These are phyloP conservation scores for Striga asiatica DNA, from an alignment of 257 asterid species.

Conservation along the genomic window DNA sequence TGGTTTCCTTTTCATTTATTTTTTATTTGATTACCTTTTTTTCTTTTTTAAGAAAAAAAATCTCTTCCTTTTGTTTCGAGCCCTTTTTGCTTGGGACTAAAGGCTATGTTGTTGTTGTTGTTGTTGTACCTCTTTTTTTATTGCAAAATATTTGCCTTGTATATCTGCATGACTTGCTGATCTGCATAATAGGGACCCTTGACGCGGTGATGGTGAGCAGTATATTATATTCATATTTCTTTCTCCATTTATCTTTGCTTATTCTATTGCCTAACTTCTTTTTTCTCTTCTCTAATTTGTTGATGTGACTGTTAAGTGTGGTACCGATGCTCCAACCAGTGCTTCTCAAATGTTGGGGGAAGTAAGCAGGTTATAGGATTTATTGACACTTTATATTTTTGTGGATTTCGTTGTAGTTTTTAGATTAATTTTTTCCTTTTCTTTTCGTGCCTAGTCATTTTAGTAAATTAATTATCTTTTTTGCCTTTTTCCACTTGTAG, in stretches of 20 bases:
- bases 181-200: conserved; percentile 65
- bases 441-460: background rate
- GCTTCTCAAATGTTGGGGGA: conserved; percentile 94
- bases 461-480: background rate
- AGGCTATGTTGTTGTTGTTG: conserved; percentile 13
- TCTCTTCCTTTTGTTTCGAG: no score
- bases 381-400: background rate
- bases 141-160: conserved; percentile 1
- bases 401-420: background rate
- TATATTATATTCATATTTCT: conserved; percentile 16
- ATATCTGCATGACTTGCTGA: conserved; percentile 30
- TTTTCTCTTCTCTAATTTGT: conserved; percentile 1
- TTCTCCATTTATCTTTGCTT: no score
- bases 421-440: background rate
- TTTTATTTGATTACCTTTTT: background rate
- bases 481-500: conserved; percentile 30
- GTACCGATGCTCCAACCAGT: conserved; percentile 67
- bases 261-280: conserved; percentile 7
- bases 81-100: no score
- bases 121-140: conserved; percentile 4
- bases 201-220: conserved; percentile 96
- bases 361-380: conserved; percentile 75
- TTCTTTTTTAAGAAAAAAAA: no score
- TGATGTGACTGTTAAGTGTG: conserved; percentile 48
- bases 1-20: conserved; percentile 4